These are phyloP conservation scores for Fusarium luffae DNA, from an alignment of 2,329 filamentous ascomycete genomes.

Conservation along the genomic window DNA sequence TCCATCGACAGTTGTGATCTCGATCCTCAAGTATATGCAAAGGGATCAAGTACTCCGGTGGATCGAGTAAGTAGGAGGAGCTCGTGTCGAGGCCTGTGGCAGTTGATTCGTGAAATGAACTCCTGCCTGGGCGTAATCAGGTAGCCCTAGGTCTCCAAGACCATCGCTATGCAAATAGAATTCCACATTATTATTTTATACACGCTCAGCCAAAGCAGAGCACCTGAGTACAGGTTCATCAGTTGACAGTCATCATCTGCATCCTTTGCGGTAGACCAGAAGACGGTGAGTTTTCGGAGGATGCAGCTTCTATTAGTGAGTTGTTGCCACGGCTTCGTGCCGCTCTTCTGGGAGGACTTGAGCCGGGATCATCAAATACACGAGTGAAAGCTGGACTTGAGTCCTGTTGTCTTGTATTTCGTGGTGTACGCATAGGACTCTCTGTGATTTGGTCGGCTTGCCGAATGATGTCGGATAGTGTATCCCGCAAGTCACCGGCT, in stretches of 20 bases:
- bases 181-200: conserved; percentile 47
- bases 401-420: conserved; percentile 58
- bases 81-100: conserved; percentile 13
- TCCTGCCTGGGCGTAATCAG: conserved; percentile 30
- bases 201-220: conserved; percentile 43
- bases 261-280: conserved; percentile 63
- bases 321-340: conserved; percentile 66
- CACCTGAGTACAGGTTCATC: conserved; percentile 40
- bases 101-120: conserved; percentile 17
- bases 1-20: not conserved
- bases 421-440: conserved; percentile 65
- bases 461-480: conserved; percentile 69
- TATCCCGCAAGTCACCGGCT: conserved; percentile 68
- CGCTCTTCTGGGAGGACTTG: conserved; percentile 64
- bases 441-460: conserved; percentile 67
- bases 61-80: conserved; percentile 13
- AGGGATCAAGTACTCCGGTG: conserved; percentile 18
- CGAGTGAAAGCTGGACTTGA: conserved; percentile 75
- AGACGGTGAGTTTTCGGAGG: conserved; percentile 65
- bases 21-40: not conserved
- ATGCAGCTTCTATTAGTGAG: conserved; percentile 60
- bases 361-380: conserved; percentile 71
- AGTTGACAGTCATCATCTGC: conserved; percentile 74
- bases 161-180: conserved; percentile 55
- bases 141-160: conserved; percentile 39